These are phyloP conservation scores for Chenopodium album DNA, from an alignment of 148 eudicot species.

Conservation along the genomic window DNA sequence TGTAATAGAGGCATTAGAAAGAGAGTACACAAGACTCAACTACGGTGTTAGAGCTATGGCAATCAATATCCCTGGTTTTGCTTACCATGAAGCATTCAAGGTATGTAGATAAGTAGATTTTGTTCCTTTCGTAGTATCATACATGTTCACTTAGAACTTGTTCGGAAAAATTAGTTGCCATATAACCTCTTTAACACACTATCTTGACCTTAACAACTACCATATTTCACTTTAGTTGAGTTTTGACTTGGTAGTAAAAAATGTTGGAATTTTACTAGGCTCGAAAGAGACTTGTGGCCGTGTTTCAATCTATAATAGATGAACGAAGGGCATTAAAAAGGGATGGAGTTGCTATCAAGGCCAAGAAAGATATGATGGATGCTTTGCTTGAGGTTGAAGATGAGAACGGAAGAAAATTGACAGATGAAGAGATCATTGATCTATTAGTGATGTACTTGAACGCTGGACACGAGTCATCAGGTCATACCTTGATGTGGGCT, in stretches of 20 bases:
- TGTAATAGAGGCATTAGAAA: conserved; percentile 63
- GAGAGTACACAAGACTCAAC: conserved; percentile 60
- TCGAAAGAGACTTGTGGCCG: conserved; percentile 58
- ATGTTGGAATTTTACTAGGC: conserved; percentile 40
- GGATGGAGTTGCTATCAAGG: conserved; percentile 23
- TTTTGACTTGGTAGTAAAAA: too few species aligned
- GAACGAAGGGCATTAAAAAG: conserved; percentile 42
- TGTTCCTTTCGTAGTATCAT: background rate
- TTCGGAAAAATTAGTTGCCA: too few species aligned
- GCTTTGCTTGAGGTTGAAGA: conserved; percentile 60
- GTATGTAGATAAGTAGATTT: conserved; percentile 21
- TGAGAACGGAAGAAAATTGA: conserved; percentile 65
- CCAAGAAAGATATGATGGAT: conserved; percentile 83
- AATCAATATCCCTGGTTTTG: conserved; percentile 79
- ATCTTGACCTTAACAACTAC: background rate
- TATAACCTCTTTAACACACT: too few species aligned
- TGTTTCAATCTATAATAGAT: conserved; percentile 56
- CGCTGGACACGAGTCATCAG: conserved; percentile 97
- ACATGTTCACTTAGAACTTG: too few species aligned
- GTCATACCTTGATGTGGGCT: conserved; percentile 88
- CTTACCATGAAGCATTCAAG: conserved; percentile 72
- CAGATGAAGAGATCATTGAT: conserved; percentile 83
- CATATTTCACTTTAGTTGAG: background rate
- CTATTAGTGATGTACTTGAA: conserved; percentile 80
- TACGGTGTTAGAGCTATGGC: conserved; percentile 81